phyloP scores from a whole-genome alignment of 345 rosid genomes.

The Salix caprea region DNA sequence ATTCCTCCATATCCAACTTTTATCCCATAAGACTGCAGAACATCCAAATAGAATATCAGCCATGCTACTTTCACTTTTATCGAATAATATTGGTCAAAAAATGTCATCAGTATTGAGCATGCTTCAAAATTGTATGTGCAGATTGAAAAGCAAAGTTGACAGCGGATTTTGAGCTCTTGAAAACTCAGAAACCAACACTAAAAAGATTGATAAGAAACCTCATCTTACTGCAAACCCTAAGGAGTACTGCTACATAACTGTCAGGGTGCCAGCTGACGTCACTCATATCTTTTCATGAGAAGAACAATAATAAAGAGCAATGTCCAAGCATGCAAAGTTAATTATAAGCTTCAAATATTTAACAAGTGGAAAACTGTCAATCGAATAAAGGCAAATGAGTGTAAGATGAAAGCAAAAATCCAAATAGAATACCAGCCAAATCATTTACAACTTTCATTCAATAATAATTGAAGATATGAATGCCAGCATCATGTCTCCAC shows the following conservation, averaged over 20 bases:
- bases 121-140: neutral
- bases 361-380: neutral
- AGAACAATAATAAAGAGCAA: neutral
- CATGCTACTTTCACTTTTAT: neutral
- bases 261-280: neutral
- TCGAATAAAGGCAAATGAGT: neutral
- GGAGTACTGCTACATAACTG: neutral
- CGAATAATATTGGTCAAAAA: neutral
- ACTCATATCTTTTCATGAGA: neutral
- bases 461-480: neutral
- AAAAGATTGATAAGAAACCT: neutral
- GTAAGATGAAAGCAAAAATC: neutral
- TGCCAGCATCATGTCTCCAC: neutral
- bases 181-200: neutral
- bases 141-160: neutral
- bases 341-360: neutral
- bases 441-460: neutral
- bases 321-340: neutral
- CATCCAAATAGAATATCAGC: slow-evolving; percentile 12
- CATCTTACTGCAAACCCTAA: neutral
- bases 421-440: neutral
- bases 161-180: neutral
- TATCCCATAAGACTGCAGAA: slow-evolving; percentile 78
- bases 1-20: slow-evolving; percentile 96
- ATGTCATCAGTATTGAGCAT: neutral